Percentiles rank a stretch among this genome's conserved stretches.
phyloP scores from a whole-genome alignment of 2,329 filamentous ascomycete genomes.

The Tolypocladium guangdongense region DNA sequence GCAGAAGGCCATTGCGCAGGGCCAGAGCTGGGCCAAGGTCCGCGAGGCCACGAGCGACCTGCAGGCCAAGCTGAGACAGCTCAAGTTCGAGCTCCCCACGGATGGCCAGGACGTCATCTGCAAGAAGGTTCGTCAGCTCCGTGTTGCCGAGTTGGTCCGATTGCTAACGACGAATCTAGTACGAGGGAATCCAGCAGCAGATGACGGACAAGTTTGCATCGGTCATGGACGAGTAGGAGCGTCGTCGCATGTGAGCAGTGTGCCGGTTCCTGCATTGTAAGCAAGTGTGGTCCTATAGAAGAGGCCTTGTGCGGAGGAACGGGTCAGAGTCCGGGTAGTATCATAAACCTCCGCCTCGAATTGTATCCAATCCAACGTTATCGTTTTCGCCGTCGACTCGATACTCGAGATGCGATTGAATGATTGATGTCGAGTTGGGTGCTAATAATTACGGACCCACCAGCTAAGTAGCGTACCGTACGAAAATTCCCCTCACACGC shows the following conservation, averaged over 20 bases:
- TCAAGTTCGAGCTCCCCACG: constrained; percentile 93
- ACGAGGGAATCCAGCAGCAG: constrained; percentile 79
- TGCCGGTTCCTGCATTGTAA: constrained; percentile 7
- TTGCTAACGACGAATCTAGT: constrained; percentile 46
- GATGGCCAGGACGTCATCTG: constrained; percentile 71
- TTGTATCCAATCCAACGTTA: constrained; percentile 16
- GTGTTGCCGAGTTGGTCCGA: not conserved
- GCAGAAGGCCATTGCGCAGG: constrained; percentile 87
- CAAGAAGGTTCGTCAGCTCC: constrained; percentile 59
- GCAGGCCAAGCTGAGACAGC: constrained; percentile 71
- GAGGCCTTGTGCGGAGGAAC: constrained; percentile 4
- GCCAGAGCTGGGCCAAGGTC: constrained; percentile 86
- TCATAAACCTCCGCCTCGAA: constrained; percentile 10
- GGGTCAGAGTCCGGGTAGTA: constrained; percentile 9
- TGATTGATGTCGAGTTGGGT: no score
- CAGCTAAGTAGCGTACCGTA: not conserved
- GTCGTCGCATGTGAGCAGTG: constrained; percentile 1
- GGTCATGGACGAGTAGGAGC: constrained; percentile 77
- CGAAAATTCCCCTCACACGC: not conserved
- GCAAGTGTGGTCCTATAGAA: constrained; percentile 18
- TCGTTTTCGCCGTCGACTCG: not conserved
- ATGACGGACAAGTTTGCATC: constrained; percentile 98
- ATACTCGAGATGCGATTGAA: not conserved
- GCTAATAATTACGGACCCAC: not conserved
- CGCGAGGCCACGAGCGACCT: constrained; percentile 82